These are phyloP conservation scores for Coffea eugenioides DNA, from an alignment of 257 asterid genomes.

Conservation along the genomic window DNA sequence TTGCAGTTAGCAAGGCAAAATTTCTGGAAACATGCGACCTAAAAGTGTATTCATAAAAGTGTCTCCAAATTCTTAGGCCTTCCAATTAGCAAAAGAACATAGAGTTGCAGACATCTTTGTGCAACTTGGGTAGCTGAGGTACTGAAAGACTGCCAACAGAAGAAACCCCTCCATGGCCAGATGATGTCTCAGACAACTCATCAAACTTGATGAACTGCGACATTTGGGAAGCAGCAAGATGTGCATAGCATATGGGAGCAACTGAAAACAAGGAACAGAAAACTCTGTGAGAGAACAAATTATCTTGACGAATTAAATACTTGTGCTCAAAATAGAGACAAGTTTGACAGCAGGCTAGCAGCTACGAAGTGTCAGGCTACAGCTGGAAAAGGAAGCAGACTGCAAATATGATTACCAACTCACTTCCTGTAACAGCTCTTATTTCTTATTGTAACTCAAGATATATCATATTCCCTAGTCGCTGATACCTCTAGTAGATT, in stretches of 20 bases:
- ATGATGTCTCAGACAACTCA: slow-evolving; percentile 47
- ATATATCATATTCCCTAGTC: no score
- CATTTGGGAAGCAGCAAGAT: slow-evolving; percentile 66
- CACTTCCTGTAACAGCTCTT: no score
- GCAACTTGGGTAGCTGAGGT: slow-evolving; percentile 45
- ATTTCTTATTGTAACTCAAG: no score
- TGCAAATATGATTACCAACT: neutral
- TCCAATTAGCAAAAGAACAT: slow-evolving; percentile 61
- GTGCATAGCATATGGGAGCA: slow-evolving; percentile 77
- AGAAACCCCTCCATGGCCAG: slow-evolving; percentile 43
- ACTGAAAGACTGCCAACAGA: slow-evolving; percentile 25
- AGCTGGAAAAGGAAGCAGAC: neutral
- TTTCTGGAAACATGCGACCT: no score
- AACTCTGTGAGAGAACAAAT: neutral
- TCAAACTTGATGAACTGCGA: slow-evolving; percentile 63
- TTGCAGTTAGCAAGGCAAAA: no score
- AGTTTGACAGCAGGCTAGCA: neutral
- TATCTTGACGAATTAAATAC: neutral
- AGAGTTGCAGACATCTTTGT: slow-evolving; percentile 27
- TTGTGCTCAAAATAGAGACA: neutral
- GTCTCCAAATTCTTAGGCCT: no score
- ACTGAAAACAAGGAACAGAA: slow-evolving; percentile 32
- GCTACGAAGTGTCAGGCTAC: neutral
- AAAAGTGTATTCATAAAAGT: no score
- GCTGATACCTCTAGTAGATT: no score